phyloP scores from a whole-genome alignment of 345 rosid species.

The Eucalyptus grandis region DNA sequence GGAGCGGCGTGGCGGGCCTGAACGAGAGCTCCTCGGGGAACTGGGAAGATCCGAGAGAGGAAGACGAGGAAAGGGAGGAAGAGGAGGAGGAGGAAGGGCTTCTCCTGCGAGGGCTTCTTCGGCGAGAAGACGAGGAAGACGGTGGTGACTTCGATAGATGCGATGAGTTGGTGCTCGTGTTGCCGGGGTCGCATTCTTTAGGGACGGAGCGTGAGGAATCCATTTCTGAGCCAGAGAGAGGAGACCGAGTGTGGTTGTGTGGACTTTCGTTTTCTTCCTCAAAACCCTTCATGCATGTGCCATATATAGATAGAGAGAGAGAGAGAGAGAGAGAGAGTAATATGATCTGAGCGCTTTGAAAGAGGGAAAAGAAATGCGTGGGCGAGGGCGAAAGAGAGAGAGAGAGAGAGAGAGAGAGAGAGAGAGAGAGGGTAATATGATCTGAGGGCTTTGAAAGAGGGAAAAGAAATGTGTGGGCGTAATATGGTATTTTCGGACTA shows the following conservation, averaged over 20 bases:
- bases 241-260: not conserved
- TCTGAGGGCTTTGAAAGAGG: not conserved
- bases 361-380: not conserved
- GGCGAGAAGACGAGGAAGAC: not conserved
- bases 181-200: not conserved
- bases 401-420: not conserved
- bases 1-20: conserved; percentile 48
- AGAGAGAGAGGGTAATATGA: not conserved
- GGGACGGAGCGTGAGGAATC: not conserved
- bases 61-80: conserved; percentile 16
- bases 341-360: not conserved
- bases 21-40: conserved; percentile 24
- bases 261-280: not conserved
- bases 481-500: not conserved
- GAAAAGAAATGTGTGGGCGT: not conserved
- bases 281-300: not conserved
- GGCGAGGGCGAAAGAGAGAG: not conserved
- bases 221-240: not conserved
- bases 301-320: not conserved
- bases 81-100: conserved; percentile 18
- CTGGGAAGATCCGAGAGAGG: conserved; percentile 2
- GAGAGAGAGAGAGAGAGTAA: not conserved
- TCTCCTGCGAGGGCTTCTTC: not conserved
- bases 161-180: not conserved
- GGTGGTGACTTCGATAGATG: not conserved